A percentile compares a stretch with the other conserved stretches of the same genome.
Conservation (phyloP, 352 stramenopile species). For the Peronosclerospora sorghi region DNA sequence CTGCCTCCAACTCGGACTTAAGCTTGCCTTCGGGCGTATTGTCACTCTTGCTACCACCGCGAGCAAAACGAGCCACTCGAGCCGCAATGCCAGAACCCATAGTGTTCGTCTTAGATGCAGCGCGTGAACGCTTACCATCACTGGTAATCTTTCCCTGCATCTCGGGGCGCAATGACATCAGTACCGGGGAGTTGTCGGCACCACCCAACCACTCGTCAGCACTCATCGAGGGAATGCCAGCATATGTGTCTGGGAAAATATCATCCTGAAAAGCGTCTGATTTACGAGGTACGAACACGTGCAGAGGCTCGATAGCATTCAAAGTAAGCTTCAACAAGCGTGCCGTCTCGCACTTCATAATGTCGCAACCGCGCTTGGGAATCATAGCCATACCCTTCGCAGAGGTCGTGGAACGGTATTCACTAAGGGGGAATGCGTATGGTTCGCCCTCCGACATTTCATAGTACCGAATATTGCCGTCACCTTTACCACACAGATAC, state of each 20-base stretch:
- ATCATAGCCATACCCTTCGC: conserved; percentile 97
- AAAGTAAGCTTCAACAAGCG: conserved; percentile 93
- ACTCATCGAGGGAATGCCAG: conserved; percentile 89
- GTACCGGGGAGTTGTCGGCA: conserved; percentile 87
- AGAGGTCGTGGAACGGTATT: conserved; percentile 93
- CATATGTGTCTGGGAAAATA: conserved; percentile 96
- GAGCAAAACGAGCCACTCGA: conserved; percentile 35
- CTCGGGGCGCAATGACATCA: conserved; percentile 90
- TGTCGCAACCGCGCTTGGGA: conserved; percentile 96
- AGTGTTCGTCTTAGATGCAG: conserved; percentile 28
- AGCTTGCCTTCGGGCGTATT: conserved; percentile 46
- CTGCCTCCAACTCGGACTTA: conserved; percentile 64
- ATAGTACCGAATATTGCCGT: conserved; percentile 99
- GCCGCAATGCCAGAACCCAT: conserved; percentile 30
- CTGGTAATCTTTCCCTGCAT: conserved; percentile 79
- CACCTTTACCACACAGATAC: conserved; percentile 95
- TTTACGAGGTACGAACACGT: conserved; percentile 95
- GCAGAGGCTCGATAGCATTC: conserved; percentile 95
- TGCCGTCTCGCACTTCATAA: conserved; percentile 96
- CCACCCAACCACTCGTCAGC: conserved; percentile 94
- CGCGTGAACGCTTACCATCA: conserved; percentile 65
- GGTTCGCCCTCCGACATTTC: conserved; percentile 95
- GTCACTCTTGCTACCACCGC: conserved; percentile 24
- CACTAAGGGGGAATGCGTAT: conserved; percentile 86
- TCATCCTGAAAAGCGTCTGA: conserved; percentile 99